Conservation (phyloP, 208 protist genomes). For the Kentomonas sorsogonicus region DNA sequence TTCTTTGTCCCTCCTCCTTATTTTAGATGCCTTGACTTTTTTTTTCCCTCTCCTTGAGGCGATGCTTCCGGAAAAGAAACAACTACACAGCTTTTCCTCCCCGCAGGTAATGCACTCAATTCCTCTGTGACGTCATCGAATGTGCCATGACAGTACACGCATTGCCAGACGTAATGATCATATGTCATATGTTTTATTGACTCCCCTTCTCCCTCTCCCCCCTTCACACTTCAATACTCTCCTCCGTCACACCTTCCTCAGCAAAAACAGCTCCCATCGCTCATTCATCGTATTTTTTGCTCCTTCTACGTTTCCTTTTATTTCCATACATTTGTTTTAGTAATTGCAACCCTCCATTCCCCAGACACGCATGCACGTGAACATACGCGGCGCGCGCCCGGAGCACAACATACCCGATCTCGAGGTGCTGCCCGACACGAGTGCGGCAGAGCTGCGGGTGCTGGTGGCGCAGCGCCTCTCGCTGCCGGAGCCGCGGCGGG, state of each 20-base stretch:
- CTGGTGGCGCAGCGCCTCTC: conserved; percentile 16
- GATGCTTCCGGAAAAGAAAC: neutral
- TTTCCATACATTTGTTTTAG: conserved; percentile 4
- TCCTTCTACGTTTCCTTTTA: neutral
- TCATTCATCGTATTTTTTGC: too few species aligned
- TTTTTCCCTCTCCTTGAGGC: neutral
- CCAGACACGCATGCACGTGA: conserved; percentile 27
- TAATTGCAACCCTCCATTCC: conserved; percentile 3
- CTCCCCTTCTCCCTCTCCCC: neutral
- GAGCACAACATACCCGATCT: conserved; percentile 47
- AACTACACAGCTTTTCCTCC: neutral
- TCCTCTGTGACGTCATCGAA: too few species aligned
- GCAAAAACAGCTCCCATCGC: too few species aligned
- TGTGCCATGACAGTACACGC: too few species aligned
- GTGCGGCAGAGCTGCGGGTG: conserved; percentile 35
- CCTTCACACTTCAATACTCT: conserved; percentile 20
- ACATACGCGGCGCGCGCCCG: conserved; percentile 23
- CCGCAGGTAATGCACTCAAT: too few species aligned
- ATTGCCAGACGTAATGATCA: too few species aligned
- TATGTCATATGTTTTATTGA: too few species aligned
- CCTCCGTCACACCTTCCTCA: conserved; percentile 13
- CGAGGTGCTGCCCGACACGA: conserved; percentile 27
- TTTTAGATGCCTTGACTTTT: neutral
- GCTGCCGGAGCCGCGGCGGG: conserved; percentile 5
- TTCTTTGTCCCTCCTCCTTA: too few species aligned